phyloP scores from a whole-genome alignment of 2,329 filamentous ascomycete species.

The Teratosphaeria viscida region DNA sequence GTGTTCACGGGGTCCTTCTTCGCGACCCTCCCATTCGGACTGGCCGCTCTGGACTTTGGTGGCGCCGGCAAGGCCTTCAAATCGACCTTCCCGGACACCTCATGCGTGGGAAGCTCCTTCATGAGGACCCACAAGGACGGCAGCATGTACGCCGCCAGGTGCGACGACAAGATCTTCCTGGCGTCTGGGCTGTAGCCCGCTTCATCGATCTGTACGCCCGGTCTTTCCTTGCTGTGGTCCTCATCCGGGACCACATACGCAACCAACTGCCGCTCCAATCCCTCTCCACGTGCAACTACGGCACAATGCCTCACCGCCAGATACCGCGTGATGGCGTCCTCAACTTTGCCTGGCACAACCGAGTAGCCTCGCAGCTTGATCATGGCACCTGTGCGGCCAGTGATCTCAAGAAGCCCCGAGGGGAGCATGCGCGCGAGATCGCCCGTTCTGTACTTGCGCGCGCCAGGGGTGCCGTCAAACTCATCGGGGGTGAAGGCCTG shows the following conservation, averaged over 20 bases:
- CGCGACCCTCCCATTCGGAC: not conserved
- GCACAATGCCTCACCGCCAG: slow-evolving; percentile 62
- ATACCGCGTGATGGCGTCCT: slow-evolving; percentile 59
- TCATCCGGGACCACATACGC: slow-evolving; percentile 65
- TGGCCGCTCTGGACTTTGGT: slow-evolving; percentile 35
- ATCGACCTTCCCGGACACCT: slow-evolving; percentile 70
- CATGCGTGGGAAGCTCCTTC: slow-evolving; percentile 60
- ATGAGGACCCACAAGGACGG: slow-evolving; percentile 67
- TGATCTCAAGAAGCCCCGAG: slow-evolving; percentile 62
- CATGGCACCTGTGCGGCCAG: slow-evolving; percentile 66
- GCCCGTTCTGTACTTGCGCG: slow-evolving; percentile 65
- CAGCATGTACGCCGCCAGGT: slow-evolving; percentile 75
- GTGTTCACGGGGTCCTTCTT: slow-evolving; percentile 54
- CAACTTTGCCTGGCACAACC: slow-evolving; percentile 65
- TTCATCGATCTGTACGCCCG: slow-evolving; percentile 55
- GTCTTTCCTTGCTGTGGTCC: slow-evolving; percentile 47
- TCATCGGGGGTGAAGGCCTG: slow-evolving; percentile 59
- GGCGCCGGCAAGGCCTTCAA: slow-evolving; percentile 61
- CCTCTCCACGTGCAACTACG: slow-evolving; percentile 64
- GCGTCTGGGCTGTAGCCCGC: slow-evolving; percentile 61
- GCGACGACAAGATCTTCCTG: slow-evolving; percentile 52
- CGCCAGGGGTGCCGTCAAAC: slow-evolving; percentile 46
- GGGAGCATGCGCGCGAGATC: slow-evolving; percentile 58
- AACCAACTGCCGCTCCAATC: slow-evolving; percentile 62
- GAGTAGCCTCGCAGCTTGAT: slow-evolving; percentile 74